Conservation (phyloP, 805 yeast species). For the Candida awuae region DNA sequence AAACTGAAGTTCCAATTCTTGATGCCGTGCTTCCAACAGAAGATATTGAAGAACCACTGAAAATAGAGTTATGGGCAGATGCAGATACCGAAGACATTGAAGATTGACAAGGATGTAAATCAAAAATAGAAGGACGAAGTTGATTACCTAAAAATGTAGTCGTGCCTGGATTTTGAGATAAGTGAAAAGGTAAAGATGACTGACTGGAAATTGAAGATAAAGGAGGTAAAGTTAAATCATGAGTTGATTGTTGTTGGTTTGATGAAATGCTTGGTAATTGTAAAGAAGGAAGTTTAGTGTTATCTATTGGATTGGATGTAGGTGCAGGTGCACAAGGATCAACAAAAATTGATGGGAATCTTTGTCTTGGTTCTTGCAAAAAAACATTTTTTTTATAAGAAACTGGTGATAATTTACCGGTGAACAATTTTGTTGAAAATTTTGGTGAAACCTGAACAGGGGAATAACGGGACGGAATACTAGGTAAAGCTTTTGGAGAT, state of each 20-base stretch:
- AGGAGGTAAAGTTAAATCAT: constrained; percentile 5
- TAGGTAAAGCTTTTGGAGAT: constrained; percentile 1
- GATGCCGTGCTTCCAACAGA: constrained; percentile 16
- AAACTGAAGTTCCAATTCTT: constrained; percentile 22
- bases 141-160: constrained; percentile 4
- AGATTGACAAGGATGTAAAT: constrained; percentile 7
- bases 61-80: constrained; percentile 23
- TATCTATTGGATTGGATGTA: constrained; percentile 1
- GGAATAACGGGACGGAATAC: too few relatives aligned
- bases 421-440: constrained; percentile 2
- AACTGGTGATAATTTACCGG: constrained; percentile 12
- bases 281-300: constrained; percentile 6
- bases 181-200: constrained; percentile 5
- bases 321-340: constrained; percentile 45
- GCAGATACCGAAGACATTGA: constrained; percentile 21
- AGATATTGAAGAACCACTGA: constrained; percentile 20
- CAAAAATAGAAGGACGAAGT: constrained; percentile 14
- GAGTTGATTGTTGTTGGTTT: constrained; percentile 1
- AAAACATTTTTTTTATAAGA: constrained; percentile 21
- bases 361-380: constrained; percentile 28
- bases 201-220: constrained; percentile 11
- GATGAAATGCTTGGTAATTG: constrained; percentile 1
- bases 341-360: constrained; percentile 40
- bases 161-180: constrained; percentile 1
- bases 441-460: too few relatives aligned